These are phyloP conservation scores for Rhynchospora tenuis DNA, from an alignment of 176 grass and related monocot genomes.

Conservation along the genomic window DNA sequence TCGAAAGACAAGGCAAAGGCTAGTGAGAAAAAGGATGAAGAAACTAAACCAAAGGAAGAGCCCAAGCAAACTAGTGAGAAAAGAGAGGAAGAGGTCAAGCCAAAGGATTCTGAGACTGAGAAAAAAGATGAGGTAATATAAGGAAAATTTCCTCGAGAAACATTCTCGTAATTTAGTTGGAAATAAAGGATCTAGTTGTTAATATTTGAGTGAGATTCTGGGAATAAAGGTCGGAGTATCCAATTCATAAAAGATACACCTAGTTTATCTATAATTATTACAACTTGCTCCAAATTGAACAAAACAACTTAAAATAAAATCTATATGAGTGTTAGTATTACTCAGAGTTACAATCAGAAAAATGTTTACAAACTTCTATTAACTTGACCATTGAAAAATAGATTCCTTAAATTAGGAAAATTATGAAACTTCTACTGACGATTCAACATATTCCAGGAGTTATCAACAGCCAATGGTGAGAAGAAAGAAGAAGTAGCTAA, in stretches of 20 bases:
- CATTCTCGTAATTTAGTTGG: not conserved
- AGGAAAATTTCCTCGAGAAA: not conserved
- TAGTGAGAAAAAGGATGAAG: constrained; percentile 8
- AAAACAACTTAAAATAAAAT: not conserved
- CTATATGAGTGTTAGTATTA: not conserved
- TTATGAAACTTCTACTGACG: not conserved
- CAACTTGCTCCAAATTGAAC: not conserved
- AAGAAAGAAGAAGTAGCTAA: not conserved
- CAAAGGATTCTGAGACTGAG: not conserved
- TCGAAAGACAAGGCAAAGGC: not conserved
- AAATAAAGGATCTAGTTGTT: not conserved
- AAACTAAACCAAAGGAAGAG: not conserved
- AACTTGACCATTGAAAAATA: not conserved
- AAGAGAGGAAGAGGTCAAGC: not conserved
- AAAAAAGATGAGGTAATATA: not conserved
- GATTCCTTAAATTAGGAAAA: not conserved
- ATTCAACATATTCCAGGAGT: not conserved
- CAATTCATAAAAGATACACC: not conserved
- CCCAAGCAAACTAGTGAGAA: not conserved
- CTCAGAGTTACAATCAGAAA: not conserved
- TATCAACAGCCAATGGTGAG: not conserved
- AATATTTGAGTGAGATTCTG: not conserved
- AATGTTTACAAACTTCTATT: not conserved
- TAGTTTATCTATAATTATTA: not conserved
- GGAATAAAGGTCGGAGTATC: not conserved